Conservation (phyloP, 2,329 filamentous ascomycete genomes). For the Dactylonectria macrodidyma region DNA sequence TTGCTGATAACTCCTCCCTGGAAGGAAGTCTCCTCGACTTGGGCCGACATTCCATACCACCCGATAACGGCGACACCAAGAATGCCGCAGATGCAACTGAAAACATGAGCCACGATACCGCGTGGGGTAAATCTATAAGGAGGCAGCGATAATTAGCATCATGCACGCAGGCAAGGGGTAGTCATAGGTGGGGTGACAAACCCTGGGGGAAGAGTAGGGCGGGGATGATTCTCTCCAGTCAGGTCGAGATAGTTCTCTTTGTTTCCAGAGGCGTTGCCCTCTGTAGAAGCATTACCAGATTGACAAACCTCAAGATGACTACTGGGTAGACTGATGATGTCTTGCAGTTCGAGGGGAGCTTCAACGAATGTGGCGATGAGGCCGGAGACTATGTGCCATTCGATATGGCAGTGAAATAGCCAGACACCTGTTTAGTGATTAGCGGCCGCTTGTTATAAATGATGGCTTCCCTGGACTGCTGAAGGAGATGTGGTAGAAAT, state of each 20-base stretch:
- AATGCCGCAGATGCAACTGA: conserved; percentile 79
- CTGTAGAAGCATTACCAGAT: conserved; percentile 63
- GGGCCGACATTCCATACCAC: conserved; percentile 70
- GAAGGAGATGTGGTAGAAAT: conserved; percentile 71
- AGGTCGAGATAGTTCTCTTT: conserved; percentile 75
- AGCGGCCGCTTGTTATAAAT: no score
- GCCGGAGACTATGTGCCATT: conserved; percentile 81
- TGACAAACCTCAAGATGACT: conserved; percentile 72
- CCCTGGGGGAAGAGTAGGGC: conserved; percentile 74
- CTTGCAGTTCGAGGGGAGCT: conserved; percentile 74
- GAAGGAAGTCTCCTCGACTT: conserved; percentile 25
- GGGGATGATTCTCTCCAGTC: conserved; percentile 70
- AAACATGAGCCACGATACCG: conserved; percentile 83
- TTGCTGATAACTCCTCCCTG: neutral
- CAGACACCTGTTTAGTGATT: no score
- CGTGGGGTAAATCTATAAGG: conserved; percentile 72
- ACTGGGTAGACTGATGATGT: conserved; percentile 71
- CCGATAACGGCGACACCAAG: conserved; percentile 77
- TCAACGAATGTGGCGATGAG: conserved; percentile 76
- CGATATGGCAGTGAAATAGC: no score
- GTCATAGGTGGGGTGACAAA: conserved; percentile 50
- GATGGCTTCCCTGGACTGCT: no score
- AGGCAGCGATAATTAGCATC: neutral
- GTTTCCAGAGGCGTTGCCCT: conserved; percentile 84
- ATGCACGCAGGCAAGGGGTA: neutral